These are phyloP conservation scores for carrot (Daucus carota) DNA, from an alignment of 129 eudicot genomes.

Conservation along the genomic window DH1_v3.0 NC_030385.2:40430501-40431000, in stretches of 20 bases:
- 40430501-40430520: no score
- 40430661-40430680: neutral
- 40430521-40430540: no score
- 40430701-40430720: neutral
- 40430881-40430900: neutral
- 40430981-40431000: constrained; percentile 63
- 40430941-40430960: neutral
- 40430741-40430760: neutral
- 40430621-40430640: neutral
- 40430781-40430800: neutral
- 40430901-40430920: neutral
- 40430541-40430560: neutral
- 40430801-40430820: neutral
- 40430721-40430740: neutral
- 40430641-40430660: neutral
- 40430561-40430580: neutral
- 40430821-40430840: neutral
- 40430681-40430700: neutral
- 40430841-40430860: neutral
- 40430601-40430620: neutral
- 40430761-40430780: neutral
- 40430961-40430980: constrained; percentile 48
- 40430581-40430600: neutral
- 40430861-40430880: neutral
- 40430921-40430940: neutral